These are phyloP conservation scores for Pestalotiopsis sp. DNA, from an alignment of 2,329 filamentous ascomycete species.

Conservation along the genomic window DNA sequence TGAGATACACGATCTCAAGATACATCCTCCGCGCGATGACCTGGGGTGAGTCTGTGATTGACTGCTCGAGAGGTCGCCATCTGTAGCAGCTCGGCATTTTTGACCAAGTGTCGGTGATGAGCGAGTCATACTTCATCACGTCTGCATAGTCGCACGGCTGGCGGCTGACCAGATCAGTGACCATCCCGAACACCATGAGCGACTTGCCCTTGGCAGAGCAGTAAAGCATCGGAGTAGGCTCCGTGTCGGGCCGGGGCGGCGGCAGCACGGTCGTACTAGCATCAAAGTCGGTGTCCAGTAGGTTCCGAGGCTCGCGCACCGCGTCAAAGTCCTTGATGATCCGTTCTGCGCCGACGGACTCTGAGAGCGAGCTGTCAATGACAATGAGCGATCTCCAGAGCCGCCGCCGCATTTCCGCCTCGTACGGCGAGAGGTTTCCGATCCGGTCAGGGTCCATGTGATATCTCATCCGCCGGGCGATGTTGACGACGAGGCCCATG, in stretches of 20 bases:
- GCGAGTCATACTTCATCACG: conserved; percentile 24
- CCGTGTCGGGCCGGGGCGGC: conserved; percentile 30
- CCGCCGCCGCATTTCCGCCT: conserved; percentile 48
- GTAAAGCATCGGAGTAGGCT: conserved; percentile 18
- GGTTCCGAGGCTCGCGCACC: conserved; percentile 40
- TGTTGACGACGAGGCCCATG: conserved; percentile 31
- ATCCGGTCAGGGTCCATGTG: conserved; percentile 47
- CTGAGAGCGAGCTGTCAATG: conserved; percentile 43
- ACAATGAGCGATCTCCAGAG: conserved; percentile 43
- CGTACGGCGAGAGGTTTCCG: conserved; percentile 40
- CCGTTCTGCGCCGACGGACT: conserved; percentile 46
- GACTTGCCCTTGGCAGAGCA: not conserved
- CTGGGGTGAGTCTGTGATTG: conserved; percentile 50
- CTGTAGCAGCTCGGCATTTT: conserved; percentile 19
- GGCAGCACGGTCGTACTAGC: conserved; percentile 36
- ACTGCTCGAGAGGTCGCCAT: conserved; percentile 27
- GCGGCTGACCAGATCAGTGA: conserved; percentile 20
- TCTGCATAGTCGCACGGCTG: conserved; percentile 23
- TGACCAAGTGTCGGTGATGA: conserved; percentile 17
- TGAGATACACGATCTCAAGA: conserved; percentile 53
- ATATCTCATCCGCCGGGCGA: conserved; percentile 41
- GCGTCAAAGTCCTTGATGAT: conserved; percentile 32
- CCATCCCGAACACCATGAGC: not conserved
- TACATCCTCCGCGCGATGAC: conserved; percentile 54
- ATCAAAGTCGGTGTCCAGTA: conserved; percentile 46